phyloP scores from a whole-genome alignment of 495 filamentous ascomycete species.

The Articulospora tetracladia region DNA sequence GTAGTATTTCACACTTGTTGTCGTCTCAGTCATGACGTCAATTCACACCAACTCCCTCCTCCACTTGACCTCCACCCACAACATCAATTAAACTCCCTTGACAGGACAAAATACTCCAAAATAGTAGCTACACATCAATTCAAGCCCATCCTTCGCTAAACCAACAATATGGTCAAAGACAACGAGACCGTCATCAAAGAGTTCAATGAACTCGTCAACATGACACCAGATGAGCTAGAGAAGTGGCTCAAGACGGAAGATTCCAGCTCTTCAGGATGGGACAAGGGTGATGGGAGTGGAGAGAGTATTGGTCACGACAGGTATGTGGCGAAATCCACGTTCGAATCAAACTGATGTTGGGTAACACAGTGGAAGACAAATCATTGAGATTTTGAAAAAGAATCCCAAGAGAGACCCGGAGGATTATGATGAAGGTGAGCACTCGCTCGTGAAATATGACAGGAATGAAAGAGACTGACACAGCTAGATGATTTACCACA shows the following conservation, averaged over 20 bases:
- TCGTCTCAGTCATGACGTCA: too few relatives aligned
- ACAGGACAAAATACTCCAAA: too few relatives aligned
- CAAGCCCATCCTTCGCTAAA: not conserved
- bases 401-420: conserved; percentile 53
- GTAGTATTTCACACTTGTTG: too few relatives aligned
- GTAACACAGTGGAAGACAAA: conserved; percentile 51
- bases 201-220: conserved; percentile 68
- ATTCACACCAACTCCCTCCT: not conserved
- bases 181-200: conserved; percentile 58
- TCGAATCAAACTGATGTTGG: not conserved
- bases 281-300: conserved; percentile 48
- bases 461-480: not conserved
- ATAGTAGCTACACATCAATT: too few relatives aligned
- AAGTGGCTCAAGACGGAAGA: conserved; percentile 55
- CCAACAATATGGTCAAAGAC: conserved; percentile 53
- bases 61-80: not conserved
- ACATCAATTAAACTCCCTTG: too few relatives aligned
- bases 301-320: conserved; percentile 66
- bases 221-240: conserved; percentile 56
- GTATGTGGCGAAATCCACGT: conserved; percentile 25
- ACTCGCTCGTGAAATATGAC: not conserved
- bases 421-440: conserved; percentile 41
- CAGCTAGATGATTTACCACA: conserved; percentile 48
- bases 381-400: conserved; percentile 58
- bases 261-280: conserved; percentile 54